A percentile compares a stretch with the other conserved stretches of the same genome.
These are phyloP conservation scores for Colletotrichum graminicola DNA, from an alignment of 2,329 filamentous ascomycete genomes.

Conservation along the genomic window DNA sequence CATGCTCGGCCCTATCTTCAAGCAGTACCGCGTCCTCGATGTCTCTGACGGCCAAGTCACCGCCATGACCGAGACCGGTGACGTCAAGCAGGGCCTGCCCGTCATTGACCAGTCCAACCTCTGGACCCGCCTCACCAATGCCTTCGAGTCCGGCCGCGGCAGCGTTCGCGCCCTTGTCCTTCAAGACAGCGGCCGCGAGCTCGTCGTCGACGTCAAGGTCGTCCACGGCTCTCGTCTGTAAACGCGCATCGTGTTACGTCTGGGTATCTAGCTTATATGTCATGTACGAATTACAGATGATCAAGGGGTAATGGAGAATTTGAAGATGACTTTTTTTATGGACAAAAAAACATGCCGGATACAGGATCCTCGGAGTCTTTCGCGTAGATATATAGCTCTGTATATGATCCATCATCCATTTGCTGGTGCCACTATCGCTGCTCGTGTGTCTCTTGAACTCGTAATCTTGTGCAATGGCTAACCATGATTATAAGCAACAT, in stretches of 20 bases:
- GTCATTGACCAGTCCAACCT: constrained; percentile 97
- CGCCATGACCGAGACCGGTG: constrained; percentile 98
- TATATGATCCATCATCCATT: constrained; percentile 54
- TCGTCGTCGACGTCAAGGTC: constrained; percentile 99
- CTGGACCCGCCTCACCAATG: constrained; percentile 81
- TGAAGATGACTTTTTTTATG: constrained; percentile 46
- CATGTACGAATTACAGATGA: constrained; percentile 42
- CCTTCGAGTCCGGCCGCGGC: constrained; percentile 93
- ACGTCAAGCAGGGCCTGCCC: constrained; percentile 95
- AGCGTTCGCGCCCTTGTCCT: constrained; percentile 96
- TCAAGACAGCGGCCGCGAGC: constrained; percentile 90
- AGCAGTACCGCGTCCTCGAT: constrained; percentile 99
- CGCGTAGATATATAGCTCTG: constrained; percentile 59
- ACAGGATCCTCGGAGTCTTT: constrained; percentile 43
- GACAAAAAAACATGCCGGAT: constrained; percentile 34
- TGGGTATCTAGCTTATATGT: constrained; percentile 44
- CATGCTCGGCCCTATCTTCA: constrained; percentile 99
- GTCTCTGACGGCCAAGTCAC: constrained; percentile 89
- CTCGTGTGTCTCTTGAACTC: not conserved
- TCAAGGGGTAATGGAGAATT: constrained; percentile 41
- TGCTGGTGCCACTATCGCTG: not conserved
- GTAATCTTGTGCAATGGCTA: not conserved
- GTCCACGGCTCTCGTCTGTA: constrained; percentile 84
- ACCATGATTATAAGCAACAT: not conserved
- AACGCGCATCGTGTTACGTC: constrained; percentile 46